Percentiles rank a stretch among this genome's conserved stretches.
Conservation (phyloP, 2,329 filamentous ascomycete genomes). For the Botrytis fabae region DNA sequence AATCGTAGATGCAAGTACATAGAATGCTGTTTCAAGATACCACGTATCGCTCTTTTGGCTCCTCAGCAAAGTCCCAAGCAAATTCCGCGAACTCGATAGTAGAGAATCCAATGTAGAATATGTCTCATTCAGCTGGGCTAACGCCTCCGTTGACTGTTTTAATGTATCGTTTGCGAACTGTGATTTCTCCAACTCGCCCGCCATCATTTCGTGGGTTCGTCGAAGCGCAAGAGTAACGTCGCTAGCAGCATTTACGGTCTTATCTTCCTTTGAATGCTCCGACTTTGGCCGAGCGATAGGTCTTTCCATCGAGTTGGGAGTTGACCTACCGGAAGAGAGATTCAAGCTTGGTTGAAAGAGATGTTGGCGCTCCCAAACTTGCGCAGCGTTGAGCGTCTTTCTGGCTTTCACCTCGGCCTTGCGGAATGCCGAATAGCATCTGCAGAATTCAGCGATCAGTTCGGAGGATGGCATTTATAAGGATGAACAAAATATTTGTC, state of each 20-base stretch:
- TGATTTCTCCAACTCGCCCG: conserved; percentile 79
- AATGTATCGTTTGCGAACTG: conserved; percentile 89
- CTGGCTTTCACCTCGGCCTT: conserved; percentile 80
- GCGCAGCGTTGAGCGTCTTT: conserved; percentile 70
- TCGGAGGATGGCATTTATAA: not conserved
- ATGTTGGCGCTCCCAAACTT: conserved; percentile 72
- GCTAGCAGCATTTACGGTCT: conserved; percentile 71
- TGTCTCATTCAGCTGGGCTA: conserved; percentile 76
- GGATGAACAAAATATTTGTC: conserved; percentile 25
- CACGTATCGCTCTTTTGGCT: conserved; percentile 97
- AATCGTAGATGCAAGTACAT: conserved; percentile 74
- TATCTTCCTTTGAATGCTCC: conserved; percentile 60
- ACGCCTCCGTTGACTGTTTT: conserved; percentile 76
- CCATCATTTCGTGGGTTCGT: conserved; percentile 83
- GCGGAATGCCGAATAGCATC: conserved; percentile 61
- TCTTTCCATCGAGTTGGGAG: conserved; percentile 43
- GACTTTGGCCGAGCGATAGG: conserved; percentile 27
- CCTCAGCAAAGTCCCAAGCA: conserved; percentile 76
- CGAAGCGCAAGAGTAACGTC: conserved; percentile 84
- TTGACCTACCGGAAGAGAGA: conserved; percentile 31
- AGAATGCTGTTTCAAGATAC: conserved; percentile 91
- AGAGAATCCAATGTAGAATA: conserved; percentile 80
- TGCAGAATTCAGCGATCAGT: conserved; percentile 15
- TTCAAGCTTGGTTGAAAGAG: conserved; percentile 58
- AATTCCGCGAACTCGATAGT: conserved; percentile 69